Conservation (phyloP, 148 eudicot species). For the Arctostaphylos glauca region DNA sequence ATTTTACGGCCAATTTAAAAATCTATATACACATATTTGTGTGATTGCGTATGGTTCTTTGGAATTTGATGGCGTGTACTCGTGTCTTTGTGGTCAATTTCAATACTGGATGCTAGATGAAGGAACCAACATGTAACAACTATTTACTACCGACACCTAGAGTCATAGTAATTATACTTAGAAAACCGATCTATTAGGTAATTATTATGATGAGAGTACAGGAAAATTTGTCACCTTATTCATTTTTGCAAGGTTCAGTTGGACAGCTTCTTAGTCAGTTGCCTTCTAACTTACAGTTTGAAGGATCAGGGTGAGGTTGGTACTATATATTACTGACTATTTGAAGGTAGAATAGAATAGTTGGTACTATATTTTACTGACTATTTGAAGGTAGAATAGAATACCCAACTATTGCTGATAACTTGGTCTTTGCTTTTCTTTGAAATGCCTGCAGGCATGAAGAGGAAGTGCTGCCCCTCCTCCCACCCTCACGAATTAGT, state of each 20-base stretch:
- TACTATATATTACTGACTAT: background rate
- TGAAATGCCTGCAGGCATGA: background rate
- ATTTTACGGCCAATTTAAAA: background rate
- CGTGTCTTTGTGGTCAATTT: background rate
- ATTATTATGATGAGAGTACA: background rate
- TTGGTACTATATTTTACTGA: background rate
- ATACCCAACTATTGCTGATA: background rate
- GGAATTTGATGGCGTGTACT: background rate
- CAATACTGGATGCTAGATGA: background rate
- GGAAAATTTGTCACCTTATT: background rate
- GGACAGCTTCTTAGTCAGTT: background rate
- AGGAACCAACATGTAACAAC: background rate
- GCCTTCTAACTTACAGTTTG: background rate
- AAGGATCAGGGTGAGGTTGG: background rate
- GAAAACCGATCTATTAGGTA: background rate
- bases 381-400: background rate
- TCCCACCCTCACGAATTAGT: background rate
- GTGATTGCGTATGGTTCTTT: background rate
- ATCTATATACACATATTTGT: background rate
- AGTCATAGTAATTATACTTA: background rate
- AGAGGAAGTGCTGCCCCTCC: background rate
- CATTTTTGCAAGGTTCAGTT: background rate
- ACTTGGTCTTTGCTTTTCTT: slow-evolving; percentile 3
- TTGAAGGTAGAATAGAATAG: background rate
- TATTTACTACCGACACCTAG: background rate